These are phyloP conservation scores for Bromus sterilis DNA, from an alignment of 176 grass and related monocot genomes.

Conservation along the genomic window DNA sequence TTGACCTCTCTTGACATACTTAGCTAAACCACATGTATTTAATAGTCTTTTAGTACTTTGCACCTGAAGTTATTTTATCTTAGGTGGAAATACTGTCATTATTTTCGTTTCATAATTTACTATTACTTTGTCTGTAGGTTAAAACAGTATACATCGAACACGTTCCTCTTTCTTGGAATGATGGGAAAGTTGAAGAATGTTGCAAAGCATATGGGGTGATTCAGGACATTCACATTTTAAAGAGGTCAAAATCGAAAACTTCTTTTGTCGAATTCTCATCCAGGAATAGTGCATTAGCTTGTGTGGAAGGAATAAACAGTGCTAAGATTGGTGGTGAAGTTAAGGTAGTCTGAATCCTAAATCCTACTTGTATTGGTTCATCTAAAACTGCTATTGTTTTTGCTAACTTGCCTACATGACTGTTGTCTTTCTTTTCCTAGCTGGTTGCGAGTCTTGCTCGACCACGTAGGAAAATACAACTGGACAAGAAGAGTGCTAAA, in stretches of 20 bases:
- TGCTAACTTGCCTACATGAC: constrained; percentile 7
- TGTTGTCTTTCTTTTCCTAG: constrained; percentile 19
- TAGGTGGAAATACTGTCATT: not conserved
- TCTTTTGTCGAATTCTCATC: constrained; percentile 82
- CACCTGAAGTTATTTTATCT: constrained; percentile 2
- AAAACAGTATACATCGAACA: constrained; percentile 72
- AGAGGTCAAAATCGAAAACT: constrained; percentile 38
- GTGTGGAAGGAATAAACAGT: constrained; percentile 71
- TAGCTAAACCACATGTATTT: not conserved
- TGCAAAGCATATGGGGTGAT: constrained; percentile 67
- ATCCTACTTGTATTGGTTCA: not conserved
- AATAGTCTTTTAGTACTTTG: not conserved
- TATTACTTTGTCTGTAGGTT: constrained; percentile 34
- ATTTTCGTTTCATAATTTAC: not conserved
- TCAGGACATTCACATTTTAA: constrained; percentile 45
- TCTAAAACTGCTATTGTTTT: constrained; percentile 13
- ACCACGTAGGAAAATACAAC: constrained; percentile 18
- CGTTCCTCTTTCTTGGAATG: constrained; percentile 68
- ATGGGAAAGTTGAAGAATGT: constrained; percentile 42
- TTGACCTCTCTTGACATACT: too few species aligned
- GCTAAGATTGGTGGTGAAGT: constrained; percentile 39
- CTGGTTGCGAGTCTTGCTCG: constrained; percentile 50
- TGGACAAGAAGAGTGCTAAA: constrained; percentile 23
- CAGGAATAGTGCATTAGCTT: constrained; percentile 62
- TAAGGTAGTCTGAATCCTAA: constrained; percentile 42